A percentile compares a stretch with the other conserved stretches of the same genome.
Conservation (phyloP, 1,139 yeast species). For the Yamadazyma taylorii region DNA sequence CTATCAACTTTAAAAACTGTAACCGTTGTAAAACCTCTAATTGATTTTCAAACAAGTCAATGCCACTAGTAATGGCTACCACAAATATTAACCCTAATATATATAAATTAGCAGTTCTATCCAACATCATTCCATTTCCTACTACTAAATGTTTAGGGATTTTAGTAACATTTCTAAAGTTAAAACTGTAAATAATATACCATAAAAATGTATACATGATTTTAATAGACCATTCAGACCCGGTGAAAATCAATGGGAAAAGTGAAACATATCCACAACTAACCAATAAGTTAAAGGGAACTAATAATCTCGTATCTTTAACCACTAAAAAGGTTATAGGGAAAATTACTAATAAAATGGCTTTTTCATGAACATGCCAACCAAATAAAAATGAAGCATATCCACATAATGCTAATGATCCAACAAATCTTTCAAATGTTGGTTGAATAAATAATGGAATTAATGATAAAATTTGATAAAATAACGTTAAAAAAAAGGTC, state of each 20-base stretch:
- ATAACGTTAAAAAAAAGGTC: conserved; percentile 76
- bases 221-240: conserved; percentile 78
- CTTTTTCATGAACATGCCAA: conserved; percentile 99
- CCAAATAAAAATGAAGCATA: conserved; percentile 91
- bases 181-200: conserved; percentile 75
- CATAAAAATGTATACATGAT: conserved; percentile 79
- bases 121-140: conserved; percentile 54
- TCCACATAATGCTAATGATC: conserved; percentile 85
- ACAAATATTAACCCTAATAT: conserved; percentile 68
- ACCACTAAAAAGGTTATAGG: conserved; percentile 82
- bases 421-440: conserved; percentile 73
- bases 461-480: conserved; percentile 77
- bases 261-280: conserved; percentile 85
- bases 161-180: conserved; percentile 64
- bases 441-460: conserved; percentile 78
- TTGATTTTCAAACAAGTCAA: conserved; percentile 58
- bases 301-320: conserved; percentile 67
- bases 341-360: conserved; percentile 82
- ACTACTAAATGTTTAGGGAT: conserved; percentile 54
- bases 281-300: conserved; percentile 65
- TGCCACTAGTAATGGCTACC: conserved; percentile 51
- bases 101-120: conserved; percentile 68
- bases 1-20: conserved; percentile 78
- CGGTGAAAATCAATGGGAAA: conserved; percentile 82
- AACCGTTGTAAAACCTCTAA: conserved; percentile 50